Evolutionary conservation across 176 grass and related monocot genomes (phyloP), one percentile per base, ranked within the genome.

Genomic region (Musa itinerans): DNA sequence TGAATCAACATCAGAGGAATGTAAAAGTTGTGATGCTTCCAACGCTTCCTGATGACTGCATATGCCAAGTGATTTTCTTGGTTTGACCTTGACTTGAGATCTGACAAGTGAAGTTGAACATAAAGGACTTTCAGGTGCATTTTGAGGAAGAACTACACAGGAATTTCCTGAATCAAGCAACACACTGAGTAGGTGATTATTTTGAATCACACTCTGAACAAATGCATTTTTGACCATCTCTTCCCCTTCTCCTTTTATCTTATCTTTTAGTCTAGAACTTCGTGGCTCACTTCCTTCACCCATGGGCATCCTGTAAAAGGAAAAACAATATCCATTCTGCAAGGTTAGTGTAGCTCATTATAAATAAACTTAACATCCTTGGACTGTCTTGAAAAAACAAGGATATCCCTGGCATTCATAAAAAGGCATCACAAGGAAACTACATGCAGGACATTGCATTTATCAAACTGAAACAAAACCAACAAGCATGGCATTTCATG

Each of bases 251-350:
- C 78, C 48, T 87, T 99, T 99, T 79, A 91, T 85, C 77, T 88
- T 99, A 78, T 99, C 91, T 80, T 94, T 99, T 69, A 99, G 68
- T 85, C 91, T 89, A 87, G 81, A 92, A 74, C 95, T 99, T 52
- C 86, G 85, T 81, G 95, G 88, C 82, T 87, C 86, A 82, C 81
- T 78, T 78, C 66, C 74, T 21, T 84, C 88, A 75, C 74, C 76
- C 22, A 87, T 84, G 20, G 89, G 80, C 57, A 86, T 86, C 80
- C 95, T 99, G 67, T 11, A 84, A 84, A 52, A 15, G 22, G 20
- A 53, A 75, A 17, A 29, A 15, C 11, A 49, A n/a, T 2, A 14
- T 20, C 27, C 15, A 48, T 34, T 48, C 15, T 0, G 13, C 12
- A 59, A 61, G 57, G 16, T 7, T 8, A 15, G 20, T 61, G 8